Evolutionary conservation across 768 basidiomycete genomes (phyloP), one percentile per base, ranked within the genome.

Genomic region (Boletus vermiculosoides): DNA sequence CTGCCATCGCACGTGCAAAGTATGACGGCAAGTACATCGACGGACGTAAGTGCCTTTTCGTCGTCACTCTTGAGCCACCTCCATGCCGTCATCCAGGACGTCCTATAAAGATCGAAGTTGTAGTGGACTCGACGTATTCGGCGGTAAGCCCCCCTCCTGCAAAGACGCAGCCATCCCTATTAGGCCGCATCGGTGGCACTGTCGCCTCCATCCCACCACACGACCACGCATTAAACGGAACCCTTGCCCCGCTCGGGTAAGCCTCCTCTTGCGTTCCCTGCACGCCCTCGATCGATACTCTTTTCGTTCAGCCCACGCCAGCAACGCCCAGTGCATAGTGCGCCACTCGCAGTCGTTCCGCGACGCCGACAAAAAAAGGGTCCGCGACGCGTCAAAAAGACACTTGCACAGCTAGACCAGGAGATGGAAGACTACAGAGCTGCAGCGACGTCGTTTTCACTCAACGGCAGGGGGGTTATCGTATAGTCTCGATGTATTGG

Each of bases 381-480:
- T 0, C 86, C 90, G 0, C 85, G 82, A 64, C 82, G 90, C 39
- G 67, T 89, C 42, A 89, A 88, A 65, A 90, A 90, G 71, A 70
- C 86, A 0, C 66, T 74, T 8, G 84, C 79, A 28, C 82, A 90
- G 57, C 77, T 92, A 23, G 89, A 92, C 68, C 78, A 80, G 67
- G 89, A 92, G 69, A 90, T 92, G 86, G 90, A 92, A 54, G 85
- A 87, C 48, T 92, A 90, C 60, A 80, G 80, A 49, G 84, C 87
- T 22, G 73, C 71, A 12, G 75, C 58, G 18, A 23, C 49, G 40
- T 48, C 53, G 13, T 61, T 55, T 49, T 44, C 44, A 13, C 55
- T 28, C 28, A 63, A 64, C 33, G 58, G 60, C 50, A 61, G 6
- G 44, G 33, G 33, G 13, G 33, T 34, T 12, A 34, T 34, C n/a